Evolutionary conservation across 2,329 filamentous ascomycete genomes (phyloP), one percentile per base, ranked within the genome.

Genomic region (Fusarium avenaceum): DNA sequence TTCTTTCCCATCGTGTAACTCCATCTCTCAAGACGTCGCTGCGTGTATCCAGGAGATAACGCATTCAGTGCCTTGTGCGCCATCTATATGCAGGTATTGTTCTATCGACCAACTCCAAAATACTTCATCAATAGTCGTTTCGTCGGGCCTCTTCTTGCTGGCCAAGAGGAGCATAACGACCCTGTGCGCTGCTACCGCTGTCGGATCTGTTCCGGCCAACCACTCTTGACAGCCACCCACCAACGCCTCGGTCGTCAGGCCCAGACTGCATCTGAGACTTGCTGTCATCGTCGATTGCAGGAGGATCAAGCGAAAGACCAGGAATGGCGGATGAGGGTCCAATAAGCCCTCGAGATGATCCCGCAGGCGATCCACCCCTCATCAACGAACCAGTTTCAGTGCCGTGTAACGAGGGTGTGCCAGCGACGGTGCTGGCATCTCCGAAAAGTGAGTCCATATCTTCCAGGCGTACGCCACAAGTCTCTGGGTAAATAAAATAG

Each of bases 401-500:
- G 56, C 90, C 90, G 60, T 89, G 86, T 2, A 93, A 85, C 44
- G 89, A 88, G 2, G 95, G 94, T 0, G 95, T 97, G 40, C 84
- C 86, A 49, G 92, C 90, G 13, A 90, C 88, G 4, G 93, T 94
- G 26, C 92, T 96, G 35, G 94, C 92, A 78, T 99, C 96, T 69
- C 96, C 96, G 75, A 99, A 99, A 17, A 99, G 82, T 4, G 89
- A 87, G 77, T 97, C 93, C 96, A 99, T 99, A 72, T 99, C 96
- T 80, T 99, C 96, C 50, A 99, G 86, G 58, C 94, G 91, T 59
- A 99, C 90, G 74, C 96, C 96, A 71, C 94, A 96, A 0, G 96
- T 99, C 80, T 99, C 96, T 30, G 96, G 96, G 78, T 98, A 99
- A 71, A 97, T 88, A 80, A 98, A 98, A 81, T 95, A 99, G 9